Evolutionary conservation across 768 basidiomycete genomes (phyloP), one percentile per base, ranked within the genome.

Genomic region (Suillus cothurnatus): DNA sequence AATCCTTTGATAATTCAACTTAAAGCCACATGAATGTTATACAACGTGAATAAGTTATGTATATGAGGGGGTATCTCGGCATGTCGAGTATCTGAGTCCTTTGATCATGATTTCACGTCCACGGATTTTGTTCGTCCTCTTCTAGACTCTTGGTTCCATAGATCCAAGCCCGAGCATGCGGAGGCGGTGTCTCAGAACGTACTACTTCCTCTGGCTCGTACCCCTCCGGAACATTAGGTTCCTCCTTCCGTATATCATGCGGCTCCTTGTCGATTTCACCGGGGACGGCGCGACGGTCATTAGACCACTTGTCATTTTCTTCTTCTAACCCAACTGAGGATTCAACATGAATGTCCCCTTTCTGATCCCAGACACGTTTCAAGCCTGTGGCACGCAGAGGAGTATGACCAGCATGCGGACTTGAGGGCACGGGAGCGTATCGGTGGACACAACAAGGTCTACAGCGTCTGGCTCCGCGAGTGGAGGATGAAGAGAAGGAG

Each of bases 371-470:
- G 12, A 76, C 64, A 26, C 76, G 67, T 57, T 72, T 72, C 34
- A 77, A 32, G 23, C 31, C 63, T 3, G 70, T 69, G 7, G 68
- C 64, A 36, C 60, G 71, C 14, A 72, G 68, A 6, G 71, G 74
- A 28, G 60, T 19, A 62, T 68, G 69, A 0, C 38, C 38, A 19
- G 49, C 58, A 15, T 62, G 62, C 19, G 72, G 69, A 5, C 63
- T 61, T 21, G 72, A 61, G 1, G 71, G 71, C 15, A 70, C 68
- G 63, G 67, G 17, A 71, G 38, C 19, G 53, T 49, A 9, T 76
- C 70, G 17, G 60, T 50, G 8, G 68, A 67, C 0, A 96, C 87
- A 6, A 98, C 85, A 21, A 99, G 81, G 71, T 99, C 97, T 2
- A 98, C 89, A 1, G 96, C 95, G 68, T 98, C 92, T 2, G 86